Base-by-base conservation (phyloP, 129 eudicot genomes). In the Apium graveolens region DNA sequence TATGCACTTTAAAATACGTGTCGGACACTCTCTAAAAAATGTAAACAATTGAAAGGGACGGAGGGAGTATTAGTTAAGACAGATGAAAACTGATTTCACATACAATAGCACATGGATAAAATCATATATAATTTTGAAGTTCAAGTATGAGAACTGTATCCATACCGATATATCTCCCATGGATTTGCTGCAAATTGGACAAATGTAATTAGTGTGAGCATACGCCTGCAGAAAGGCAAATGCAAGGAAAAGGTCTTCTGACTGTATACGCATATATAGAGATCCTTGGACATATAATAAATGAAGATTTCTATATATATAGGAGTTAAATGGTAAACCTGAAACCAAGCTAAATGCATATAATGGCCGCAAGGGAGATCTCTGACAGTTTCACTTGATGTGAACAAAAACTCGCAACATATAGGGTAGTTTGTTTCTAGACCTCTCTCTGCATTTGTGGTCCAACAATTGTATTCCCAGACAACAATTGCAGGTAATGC, bases 401-500 rank as follows among this genome's bases (percentile, higher is more conserved):
- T 86, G 79, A 86, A 86, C 79, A 86, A 79, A 81, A 86, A 86
- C 44, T 86, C 89, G 57, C 89, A 86, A 82, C 89, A 86, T 73
- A 86, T 86, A 11, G 89, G 89, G 63, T 86, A 86, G 69, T 86
- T 86, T 46, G 84, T 86, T 78, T 86, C 89, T 39, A 86, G 62
- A 32, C 84, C 78, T 81, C 86, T 86, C 89, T 74, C 82, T 53
- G 71, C 89, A 86, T 71, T 86, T 86, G 55, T 86, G 89, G 48
- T 86, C 78, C 62, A 78, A 79, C 75, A 77, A 73, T 62, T 74
- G 81, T 31, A 80, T 72, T 55, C 82, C 75, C 78, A 86, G 71
- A 81, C 89, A 86, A 46, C 80, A 86, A 70, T 86, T 86, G 73
- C 89, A 86, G 78, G 80, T 86, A 86, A 86, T 86, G 79, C 89